Conservation (phyloP, 1,284 basidiomycete genomes). For the Wallemia hederae region DNA sequence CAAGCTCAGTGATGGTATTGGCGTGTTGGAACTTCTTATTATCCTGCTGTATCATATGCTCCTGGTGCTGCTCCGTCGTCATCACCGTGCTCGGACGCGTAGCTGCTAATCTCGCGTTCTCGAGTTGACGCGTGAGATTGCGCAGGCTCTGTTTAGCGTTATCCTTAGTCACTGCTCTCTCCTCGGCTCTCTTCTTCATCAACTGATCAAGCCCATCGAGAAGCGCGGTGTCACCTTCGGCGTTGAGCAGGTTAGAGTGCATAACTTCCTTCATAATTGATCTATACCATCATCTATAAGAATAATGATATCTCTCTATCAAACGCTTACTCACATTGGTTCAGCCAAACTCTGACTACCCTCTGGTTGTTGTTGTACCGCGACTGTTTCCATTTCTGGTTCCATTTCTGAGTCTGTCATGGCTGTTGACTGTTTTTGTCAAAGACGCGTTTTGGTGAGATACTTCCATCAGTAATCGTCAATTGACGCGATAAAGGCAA, state of each 20-base stretch:
- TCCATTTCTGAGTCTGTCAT: too few relatives aligned
- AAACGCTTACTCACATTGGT: not conserved
- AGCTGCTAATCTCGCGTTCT: slow-evolving; percentile 35
- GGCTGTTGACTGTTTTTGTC: too few relatives aligned
- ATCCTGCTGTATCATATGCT: slow-evolving; percentile 33
- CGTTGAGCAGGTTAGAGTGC: too few relatives aligned
- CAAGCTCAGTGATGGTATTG: slow-evolving; percentile 41
- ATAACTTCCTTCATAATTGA: too few relatives aligned
- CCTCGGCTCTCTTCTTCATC: not conserved
- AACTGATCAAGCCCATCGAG: slow-evolving; percentile 1
- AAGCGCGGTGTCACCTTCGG: not conserved
- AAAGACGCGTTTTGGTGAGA: too few relatives aligned
- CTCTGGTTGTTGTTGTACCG: too few relatives aligned
- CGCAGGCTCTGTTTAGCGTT: not conserved
- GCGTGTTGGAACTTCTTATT: slow-evolving; percentile 29
- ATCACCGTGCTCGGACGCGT: slow-evolving; percentile 34
- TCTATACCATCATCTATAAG: not conserved
- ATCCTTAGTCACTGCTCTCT: not conserved
- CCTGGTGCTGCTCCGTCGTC: slow-evolving; percentile 30
- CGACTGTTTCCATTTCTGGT: too few relatives aligned
- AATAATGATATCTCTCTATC: not conserved
- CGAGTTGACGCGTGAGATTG: slow-evolving; percentile 32
- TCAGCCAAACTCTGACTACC: not conserved
- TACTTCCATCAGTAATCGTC: too few relatives aligned
- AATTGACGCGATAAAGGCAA: too few relatives aligned